Percentiles rank a stretch among this genome's conserved stretches.
Evolutionary conservation across 2,329 filamentous ascomycete species (phyloP).

Genomic region (Anthostomella pinea): DNA sequence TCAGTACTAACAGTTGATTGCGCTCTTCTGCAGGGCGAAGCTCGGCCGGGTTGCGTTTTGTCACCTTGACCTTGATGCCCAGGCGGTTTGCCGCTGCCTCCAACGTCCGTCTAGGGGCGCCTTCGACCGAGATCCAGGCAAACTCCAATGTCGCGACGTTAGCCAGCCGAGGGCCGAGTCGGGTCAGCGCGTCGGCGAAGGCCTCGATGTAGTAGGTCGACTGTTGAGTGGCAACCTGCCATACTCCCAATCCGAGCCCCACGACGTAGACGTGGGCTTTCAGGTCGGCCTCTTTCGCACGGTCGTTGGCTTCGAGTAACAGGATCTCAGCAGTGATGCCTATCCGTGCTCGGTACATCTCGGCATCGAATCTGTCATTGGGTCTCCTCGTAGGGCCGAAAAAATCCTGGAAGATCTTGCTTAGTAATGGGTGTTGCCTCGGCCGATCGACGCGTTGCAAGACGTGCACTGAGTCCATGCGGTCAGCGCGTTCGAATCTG

Average conservation of each 20-base stretch:
- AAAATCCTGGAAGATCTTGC: slow-evolving; percentile 22
- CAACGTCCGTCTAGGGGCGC: background rate
- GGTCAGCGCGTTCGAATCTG: slow-evolving; percentile 28
- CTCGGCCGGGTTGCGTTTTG: slow-evolving; percentile 25
- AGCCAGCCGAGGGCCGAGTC: slow-evolving; percentile 8
- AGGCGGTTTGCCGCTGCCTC: background rate
- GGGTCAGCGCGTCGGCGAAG: slow-evolving; percentile 15
- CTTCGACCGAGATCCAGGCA: slow-evolving; percentile 14
- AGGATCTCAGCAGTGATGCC: slow-evolving; percentile 25
- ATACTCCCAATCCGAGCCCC: slow-evolving; percentile 33
- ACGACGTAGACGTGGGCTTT: slow-evolving; percentile 32
- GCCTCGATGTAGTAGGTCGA: slow-evolving; percentile 18
- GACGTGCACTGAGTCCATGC: slow-evolving; percentile 28
- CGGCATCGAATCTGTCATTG: slow-evolving; percentile 16
- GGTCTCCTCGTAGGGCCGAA: slow-evolving; percentile 7
- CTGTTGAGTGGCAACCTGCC: slow-evolving; percentile 14
- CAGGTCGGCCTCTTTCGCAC: slow-evolving; percentile 17
- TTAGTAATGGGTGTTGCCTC: slow-evolving; percentile 22
- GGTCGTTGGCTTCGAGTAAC: slow-evolving; percentile 28
- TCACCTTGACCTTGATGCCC: slow-evolving; percentile 22
- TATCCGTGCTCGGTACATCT: slow-evolving; percentile 28
- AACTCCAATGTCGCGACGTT: slow-evolving; percentile 28
- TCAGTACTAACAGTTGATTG: slow-evolving; percentile 28
- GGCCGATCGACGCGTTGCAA: slow-evolving; percentile 1
- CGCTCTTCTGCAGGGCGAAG: slow-evolving; percentile 11